Evolutionary conservation across 1,139 yeast genomes (phyloP).

Genomic region (Candida tetrigidarum): DNA sequence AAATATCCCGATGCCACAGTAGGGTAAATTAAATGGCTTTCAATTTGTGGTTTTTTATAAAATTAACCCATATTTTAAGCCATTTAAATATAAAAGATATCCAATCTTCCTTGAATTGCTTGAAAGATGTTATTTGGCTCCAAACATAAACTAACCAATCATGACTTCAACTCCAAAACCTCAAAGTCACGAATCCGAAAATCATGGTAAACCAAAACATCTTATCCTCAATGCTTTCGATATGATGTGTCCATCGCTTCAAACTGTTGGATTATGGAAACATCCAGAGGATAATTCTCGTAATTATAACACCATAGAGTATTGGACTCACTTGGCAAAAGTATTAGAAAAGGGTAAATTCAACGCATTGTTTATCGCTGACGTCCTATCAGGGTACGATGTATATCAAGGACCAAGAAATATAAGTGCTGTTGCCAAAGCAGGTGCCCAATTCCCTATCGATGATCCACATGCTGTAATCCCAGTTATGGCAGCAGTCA

Average conservation of each 20-base stretch:
- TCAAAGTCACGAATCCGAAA: background rate
- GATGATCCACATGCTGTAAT: conserved; percentile 45
- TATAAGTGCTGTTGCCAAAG: conserved; percentile 34
- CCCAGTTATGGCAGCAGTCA: conserved; percentile 44
- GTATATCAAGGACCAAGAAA: conserved; percentile 43
- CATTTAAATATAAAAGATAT: background rate
- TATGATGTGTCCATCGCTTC: conserved; percentile 41
- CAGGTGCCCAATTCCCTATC: conserved; percentile 49
- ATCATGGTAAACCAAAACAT: background rate
- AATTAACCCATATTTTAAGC: too few relatives aligned
- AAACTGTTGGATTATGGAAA: conserved; percentile 42
- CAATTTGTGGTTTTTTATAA: background rate
- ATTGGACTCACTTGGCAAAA: conserved; percentile 49
- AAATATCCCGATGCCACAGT: background rate
- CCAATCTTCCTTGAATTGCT: background rate
- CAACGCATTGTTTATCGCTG: conserved; percentile 49
- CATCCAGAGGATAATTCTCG: conserved; percentile 42
- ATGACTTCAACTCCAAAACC: background rate
- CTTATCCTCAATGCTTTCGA: conserved; percentile 37
- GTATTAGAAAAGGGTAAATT: conserved; percentile 48
- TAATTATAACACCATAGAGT: conserved; percentile 39
- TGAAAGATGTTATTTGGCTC: background rate
- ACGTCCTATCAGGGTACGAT: conserved; percentile 46
- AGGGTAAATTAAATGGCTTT: background rate
- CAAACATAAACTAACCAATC: background rate